phyloP scores from a whole-genome alignment of 177 flowering plant genomes.

The Tripterygium wilfordii region DNA sequence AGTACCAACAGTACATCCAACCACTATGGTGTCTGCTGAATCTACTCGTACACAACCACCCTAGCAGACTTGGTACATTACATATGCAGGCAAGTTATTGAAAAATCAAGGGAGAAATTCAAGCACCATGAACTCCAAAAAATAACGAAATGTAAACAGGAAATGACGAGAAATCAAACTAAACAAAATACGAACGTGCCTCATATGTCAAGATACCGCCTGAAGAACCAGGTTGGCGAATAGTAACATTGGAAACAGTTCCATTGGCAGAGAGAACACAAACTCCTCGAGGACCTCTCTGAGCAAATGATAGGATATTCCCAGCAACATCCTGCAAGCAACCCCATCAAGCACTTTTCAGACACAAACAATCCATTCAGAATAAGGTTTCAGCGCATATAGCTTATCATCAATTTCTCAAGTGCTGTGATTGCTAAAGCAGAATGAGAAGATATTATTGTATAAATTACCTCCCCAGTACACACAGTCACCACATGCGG shows the following conservation, averaged over 20 bases:
- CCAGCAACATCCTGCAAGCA: conserved; percentile 75
- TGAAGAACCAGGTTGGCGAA: conserved; percentile 81
- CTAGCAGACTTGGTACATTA: too few relatives aligned
- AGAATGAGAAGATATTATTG: not conserved
- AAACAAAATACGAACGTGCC: conserved; percentile 26
- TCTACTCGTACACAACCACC: too few relatives aligned
- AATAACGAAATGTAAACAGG: not conserved
- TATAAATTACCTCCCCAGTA: conserved; percentile 64
- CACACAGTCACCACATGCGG: conserved; percentile 69
- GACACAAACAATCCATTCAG: too few relatives aligned
- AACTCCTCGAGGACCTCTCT: conserved; percentile 64
- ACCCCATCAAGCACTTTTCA: too few relatives aligned
- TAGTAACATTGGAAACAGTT: conserved; percentile 72
- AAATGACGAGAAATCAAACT: not conserved
- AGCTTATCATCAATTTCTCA: not conserved
- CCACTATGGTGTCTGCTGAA: too few relatives aligned
- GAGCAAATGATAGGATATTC: conserved; percentile 61
- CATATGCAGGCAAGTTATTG: too few relatives aligned
- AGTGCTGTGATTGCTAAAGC: not conserved
- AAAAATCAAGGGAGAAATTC: too few relatives aligned
- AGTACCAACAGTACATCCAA: too few relatives aligned
- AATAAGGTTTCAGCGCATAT: not conserved
- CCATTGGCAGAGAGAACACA: conserved; percentile 92
- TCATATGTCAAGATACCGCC: conserved; percentile 84
- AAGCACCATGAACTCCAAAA: not conserved